These are phyloP conservation scores for Metschnikowia gelsemii DNA, from an alignment of 805 yeast species.

Conservation along the genomic window DNA sequence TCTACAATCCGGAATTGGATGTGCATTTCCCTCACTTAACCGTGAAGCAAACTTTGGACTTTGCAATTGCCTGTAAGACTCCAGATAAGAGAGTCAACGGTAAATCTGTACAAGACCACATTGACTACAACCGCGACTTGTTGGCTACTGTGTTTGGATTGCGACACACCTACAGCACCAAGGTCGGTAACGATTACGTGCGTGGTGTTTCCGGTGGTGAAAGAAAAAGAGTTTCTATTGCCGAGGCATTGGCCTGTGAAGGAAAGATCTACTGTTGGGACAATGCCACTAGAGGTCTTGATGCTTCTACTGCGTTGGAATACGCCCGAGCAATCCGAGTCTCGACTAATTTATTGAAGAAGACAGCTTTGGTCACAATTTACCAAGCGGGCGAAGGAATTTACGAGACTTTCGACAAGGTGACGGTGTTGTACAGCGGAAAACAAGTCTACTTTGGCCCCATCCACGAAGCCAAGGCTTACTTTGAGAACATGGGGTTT, in stretches of 20 bases:
- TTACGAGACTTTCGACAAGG: slow-evolving; percentile 33
- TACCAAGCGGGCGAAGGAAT: slow-evolving; percentile 34
- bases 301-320: slow-evolving; percentile 35
- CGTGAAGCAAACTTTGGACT: slow-evolving; percentile 68
- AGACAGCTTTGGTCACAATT: slow-evolving; percentile 20
- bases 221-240: slow-evolving; percentile 29
- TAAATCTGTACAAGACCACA: slow-evolving; percentile 47
- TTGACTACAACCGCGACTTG: slow-evolving; percentile 29
- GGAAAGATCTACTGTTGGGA: slow-evolving; percentile 32
- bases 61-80: slow-evolving; percentile 68
- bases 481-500: slow-evolving; percentile 65
- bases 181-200: slow-evolving; percentile 34
- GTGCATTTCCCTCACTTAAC: slow-evolving; percentile 76
- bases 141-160: slow-evolving; percentile 33
- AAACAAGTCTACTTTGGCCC: slow-evolving; percentile 68
- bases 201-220: slow-evolving; percentile 50
- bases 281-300: slow-evolving; percentile 36
- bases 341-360: slow-evolving; percentile 23
- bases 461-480: slow-evolving; percentile 49
- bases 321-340: slow-evolving; percentile 30
- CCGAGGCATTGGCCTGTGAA: slow-evolving; percentile 24
- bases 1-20: slow-evolving; percentile 63
- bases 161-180: slow-evolving; percentile 30
- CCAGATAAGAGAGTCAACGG: slow-evolving; percentile 55
- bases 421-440: slow-evolving; percentile 30